Percentiles rank a stretch among this genome's conserved stretches.
Conservation (phyloP, 805 yeast species). For the Schwanniomyces vanrijiae region DNA sequence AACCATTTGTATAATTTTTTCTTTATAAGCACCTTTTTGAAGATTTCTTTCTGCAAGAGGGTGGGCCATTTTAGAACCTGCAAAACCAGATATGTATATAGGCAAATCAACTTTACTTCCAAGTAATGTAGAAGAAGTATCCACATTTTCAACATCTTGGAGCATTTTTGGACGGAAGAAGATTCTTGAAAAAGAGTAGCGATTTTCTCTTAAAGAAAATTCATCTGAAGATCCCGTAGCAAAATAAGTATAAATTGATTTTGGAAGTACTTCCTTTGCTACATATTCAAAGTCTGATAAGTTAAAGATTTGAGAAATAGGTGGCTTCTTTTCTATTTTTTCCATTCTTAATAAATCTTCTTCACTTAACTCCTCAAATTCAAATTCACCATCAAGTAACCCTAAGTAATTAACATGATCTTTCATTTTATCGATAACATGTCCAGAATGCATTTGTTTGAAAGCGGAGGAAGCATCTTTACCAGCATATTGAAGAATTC, state of each 20-base stretch:
- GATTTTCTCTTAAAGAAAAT: conserved; percentile 39
- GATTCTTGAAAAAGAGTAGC: conserved; percentile 37
- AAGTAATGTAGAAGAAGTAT: conserved; percentile 18
- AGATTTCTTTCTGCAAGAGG: conserved; percentile 37
- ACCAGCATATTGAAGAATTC: conserved; percentile 53
- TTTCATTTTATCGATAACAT: conserved; percentile 16
- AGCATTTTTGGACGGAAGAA: conserved; percentile 46
- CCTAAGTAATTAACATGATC: conserved; percentile 9
- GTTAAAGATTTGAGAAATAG: conserved; percentile 24
- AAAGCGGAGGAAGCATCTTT: conserved; percentile 51
- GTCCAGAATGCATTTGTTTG: conserved; percentile 39
- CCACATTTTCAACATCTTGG: conserved; percentile 24
- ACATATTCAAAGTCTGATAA: conserved; percentile 34
- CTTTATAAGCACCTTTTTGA: conserved; percentile 24
- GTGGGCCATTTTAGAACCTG: conserved; percentile 39
- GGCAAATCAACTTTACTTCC: conserved; percentile 35
- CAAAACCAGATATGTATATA: conserved; percentile 45
- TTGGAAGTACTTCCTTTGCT: conserved; percentile 28
- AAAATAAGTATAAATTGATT: conserved; percentile 34
- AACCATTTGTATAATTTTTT: conserved; percentile 33
- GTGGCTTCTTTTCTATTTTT: conserved; percentile 19
- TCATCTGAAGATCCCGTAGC: conserved; percentile 50
- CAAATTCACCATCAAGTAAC: conserved; percentile 6
- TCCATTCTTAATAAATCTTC: conserved; percentile 11
- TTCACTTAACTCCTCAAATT: conserved; percentile 17